Conservation (phyloP, 495 filamentous ascomycete genomes). For the Talaromyces adpressus region DNA sequence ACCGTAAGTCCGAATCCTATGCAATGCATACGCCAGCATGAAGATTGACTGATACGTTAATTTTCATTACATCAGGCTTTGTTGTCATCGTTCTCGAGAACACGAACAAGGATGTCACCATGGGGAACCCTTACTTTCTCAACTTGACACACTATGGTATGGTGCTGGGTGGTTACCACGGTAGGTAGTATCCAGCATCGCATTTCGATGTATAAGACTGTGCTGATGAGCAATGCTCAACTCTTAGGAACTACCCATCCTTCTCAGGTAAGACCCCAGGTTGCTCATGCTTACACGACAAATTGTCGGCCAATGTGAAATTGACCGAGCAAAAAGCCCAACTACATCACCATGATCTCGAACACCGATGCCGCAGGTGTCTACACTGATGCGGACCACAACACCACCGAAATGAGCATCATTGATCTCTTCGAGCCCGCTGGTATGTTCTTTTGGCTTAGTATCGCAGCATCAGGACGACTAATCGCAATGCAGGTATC, state of each 20-base stretch:
- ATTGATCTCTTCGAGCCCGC: conserved; percentile 11
- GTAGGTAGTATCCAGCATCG: not conserved
- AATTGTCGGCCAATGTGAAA: too few relatives aligned
- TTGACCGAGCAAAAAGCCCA: not conserved
- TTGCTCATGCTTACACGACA: too few relatives aligned
- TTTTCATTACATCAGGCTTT: conserved; percentile 3
- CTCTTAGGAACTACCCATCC: conserved; percentile 9
- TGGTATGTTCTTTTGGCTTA: not conserved
- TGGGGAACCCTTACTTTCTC: conserved; percentile 8
- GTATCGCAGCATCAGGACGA: too few relatives aligned
- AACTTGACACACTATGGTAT: conserved; percentile 7
- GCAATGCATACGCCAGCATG: too few relatives aligned
- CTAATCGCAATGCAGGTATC: conserved; percentile 1
- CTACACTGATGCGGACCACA: conserved; percentile 12
- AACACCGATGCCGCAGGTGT: conserved; percentile 11
- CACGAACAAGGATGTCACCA: conserved; percentile 10
- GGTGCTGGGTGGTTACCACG: conserved; percentile 8
- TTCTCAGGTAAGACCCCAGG: not conserved
- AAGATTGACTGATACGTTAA: too few relatives aligned
- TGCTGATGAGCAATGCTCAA: too few relatives aligned
- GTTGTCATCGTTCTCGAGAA: conserved; percentile 13
- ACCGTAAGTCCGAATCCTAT: not conserved
- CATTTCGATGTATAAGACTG: too few relatives aligned
- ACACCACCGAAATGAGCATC: conserved; percentile 10
- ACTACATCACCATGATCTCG: conserved; percentile 13